phyloP scores from a whole-genome alignment of 2,329 filamentous ascomycete genomes.

The Fusarium xylarioides region DNA sequence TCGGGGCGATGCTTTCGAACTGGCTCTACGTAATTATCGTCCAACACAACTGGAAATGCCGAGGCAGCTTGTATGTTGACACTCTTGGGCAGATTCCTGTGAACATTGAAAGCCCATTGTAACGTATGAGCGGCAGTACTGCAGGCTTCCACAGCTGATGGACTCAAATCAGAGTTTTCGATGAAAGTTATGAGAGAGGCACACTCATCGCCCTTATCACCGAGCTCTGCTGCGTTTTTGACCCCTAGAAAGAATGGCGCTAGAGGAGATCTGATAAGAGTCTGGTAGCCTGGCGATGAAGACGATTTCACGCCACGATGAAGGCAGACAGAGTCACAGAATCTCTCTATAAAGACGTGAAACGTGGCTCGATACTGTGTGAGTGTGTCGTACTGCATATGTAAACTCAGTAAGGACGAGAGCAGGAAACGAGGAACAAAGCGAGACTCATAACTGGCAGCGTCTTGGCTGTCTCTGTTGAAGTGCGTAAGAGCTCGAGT shows the following conservation, averaged over 20 bases:
- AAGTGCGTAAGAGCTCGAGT: constrained; percentile 54
- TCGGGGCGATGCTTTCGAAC: constrained; percentile 50
- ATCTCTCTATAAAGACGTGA: constrained; percentile 51
- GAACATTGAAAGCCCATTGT: constrained; percentile 49
- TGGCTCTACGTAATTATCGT: constrained; percentile 47
- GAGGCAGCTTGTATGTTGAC: constrained; percentile 45
- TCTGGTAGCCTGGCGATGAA: constrained; percentile 47
- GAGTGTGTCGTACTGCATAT: constrained; percentile 59
- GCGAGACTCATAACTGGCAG: constrained; percentile 33
- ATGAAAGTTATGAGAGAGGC: constrained; percentile 43
- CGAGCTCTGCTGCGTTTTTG: constrained; percentile 14
- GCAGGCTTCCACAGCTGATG: constrained; percentile 42
- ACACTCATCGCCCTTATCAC: constrained; percentile 41
- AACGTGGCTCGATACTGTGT: constrained; percentile 50
- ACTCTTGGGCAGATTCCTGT: constrained; percentile 35
- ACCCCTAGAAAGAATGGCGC: constrained; percentile 39
- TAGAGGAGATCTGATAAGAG: constrained; percentile 50
- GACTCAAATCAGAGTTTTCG: constrained; percentile 44
- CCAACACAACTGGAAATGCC: constrained; percentile 46
- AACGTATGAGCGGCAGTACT: constrained; percentile 42
- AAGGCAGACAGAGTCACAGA: constrained; percentile 53
- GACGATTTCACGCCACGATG: constrained; percentile 55
- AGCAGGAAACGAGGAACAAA: constrained; percentile 57
- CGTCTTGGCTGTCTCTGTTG: constrained; percentile 46
- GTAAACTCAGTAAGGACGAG: constrained; percentile 54